Conservation (phyloP, 306 rosid species). For the Benincasa hispida region DNA sequence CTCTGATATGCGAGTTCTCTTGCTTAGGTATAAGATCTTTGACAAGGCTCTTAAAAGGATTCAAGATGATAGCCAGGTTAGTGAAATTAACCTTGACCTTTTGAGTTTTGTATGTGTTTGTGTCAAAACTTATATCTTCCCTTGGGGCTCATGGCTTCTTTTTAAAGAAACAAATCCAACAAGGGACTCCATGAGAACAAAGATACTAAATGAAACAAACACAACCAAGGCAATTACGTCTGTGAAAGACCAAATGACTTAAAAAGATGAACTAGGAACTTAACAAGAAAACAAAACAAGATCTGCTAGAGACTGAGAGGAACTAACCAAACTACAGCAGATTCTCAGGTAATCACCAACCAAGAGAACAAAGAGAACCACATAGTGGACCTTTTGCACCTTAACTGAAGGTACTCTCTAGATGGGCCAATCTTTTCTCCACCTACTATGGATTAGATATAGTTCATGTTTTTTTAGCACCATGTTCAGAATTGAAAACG, state of each 20-base stretch:
- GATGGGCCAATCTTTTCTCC: neutral
- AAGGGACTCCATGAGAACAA: neutral
- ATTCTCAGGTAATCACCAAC: constrained; percentile 3
- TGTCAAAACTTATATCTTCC: neutral
- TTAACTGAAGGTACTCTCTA: neutral
- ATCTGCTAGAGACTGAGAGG: neutral
- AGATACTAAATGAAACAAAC: neutral
- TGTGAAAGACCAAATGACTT: neutral
- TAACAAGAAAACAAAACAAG: neutral
- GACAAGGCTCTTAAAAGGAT: constrained; percentile 73
- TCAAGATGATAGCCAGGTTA: constrained; percentile 79
- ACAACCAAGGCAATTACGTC: neutral
- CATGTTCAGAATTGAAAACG: neutral
- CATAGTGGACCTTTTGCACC: neutral
- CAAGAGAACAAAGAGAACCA: constrained; percentile 5
- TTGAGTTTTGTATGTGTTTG: neutral
- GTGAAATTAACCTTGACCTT: neutral
- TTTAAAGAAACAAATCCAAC: neutral
- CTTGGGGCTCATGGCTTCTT: neutral
- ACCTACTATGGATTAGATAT: neutral
- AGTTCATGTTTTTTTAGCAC: neutral
- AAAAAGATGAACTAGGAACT: neutral
- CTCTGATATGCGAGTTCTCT: neutral
- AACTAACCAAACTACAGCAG: neutral
- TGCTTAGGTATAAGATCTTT: constrained; percentile 70